phyloP scores from a whole-genome alignment of 179 eudicot genomes.

The Sideroxylon spinosum region DNA sequence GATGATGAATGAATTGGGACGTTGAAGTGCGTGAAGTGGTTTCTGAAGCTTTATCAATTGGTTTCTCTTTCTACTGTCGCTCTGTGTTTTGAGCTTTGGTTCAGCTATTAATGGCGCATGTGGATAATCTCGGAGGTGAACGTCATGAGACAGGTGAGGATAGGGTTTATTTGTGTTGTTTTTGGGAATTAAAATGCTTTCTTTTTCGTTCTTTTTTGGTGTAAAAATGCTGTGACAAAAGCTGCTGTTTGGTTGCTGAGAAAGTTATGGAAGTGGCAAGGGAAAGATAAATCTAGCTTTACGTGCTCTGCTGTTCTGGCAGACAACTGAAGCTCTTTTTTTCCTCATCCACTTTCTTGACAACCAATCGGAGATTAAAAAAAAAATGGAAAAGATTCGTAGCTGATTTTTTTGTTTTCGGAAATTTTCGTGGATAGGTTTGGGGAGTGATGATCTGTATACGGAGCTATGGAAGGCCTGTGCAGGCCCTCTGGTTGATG shows the following conservation, averaged over 20 bases:
- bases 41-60: not conserved
- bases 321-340: not conserved
- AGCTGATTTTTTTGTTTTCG: not conserved
- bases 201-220: too few species aligned
- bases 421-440: conserved; percentile 13
- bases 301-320: not conserved
- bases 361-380: not conserved
- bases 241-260: conserved; percentile 17
- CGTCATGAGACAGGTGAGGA: conserved; percentile 17
- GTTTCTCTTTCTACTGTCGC: not conserved
- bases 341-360: not conserved
- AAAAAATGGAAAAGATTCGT: too few species aligned
- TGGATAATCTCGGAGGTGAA: not conserved
- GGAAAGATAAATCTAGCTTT: too few species aligned
- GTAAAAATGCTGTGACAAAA: not conserved
- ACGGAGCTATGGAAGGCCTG: conserved; percentile 91
- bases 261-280: not conserved
- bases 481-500: conserved; percentile 77
- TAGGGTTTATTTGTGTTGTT: conserved; percentile 2
- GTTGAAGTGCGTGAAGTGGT: conserved; percentile 18
- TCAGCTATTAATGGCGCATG: conserved; percentile 24
- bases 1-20: conserved; percentile 16
- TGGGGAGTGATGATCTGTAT: conserved; percentile 38
- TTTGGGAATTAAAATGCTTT: not conserved
- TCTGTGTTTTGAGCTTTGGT: not conserved